Conservation (phyloP, 768 basidiomycete species). For the Hypsizygus marmoreus region DNA sequence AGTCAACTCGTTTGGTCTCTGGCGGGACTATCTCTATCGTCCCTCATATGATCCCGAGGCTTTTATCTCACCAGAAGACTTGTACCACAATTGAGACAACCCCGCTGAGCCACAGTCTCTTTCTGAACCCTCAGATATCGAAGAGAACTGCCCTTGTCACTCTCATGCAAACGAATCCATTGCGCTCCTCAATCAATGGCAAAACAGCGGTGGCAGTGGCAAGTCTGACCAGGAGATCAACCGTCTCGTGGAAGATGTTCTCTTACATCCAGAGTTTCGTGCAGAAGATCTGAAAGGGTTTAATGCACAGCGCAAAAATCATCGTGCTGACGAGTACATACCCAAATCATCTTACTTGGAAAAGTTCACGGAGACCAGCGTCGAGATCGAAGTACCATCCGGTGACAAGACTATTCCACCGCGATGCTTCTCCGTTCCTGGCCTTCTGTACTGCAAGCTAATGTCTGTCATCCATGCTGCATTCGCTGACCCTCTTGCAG, state of each 20-base stretch:
- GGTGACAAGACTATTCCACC: conserved; percentile 13
- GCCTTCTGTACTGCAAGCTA: conserved; percentile 21
- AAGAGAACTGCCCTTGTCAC: not conserved
- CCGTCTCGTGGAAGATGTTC: conserved; percentile 13
- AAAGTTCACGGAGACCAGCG: not conserved
- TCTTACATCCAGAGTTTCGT: conserved; percentile 12
- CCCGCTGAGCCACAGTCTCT: not conserved
- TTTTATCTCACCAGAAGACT: conserved; percentile 13
- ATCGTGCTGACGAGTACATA: conserved; percentile 11
- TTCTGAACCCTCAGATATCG: not conserved
- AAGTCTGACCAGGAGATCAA: conserved; percentile 18
- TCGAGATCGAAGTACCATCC: conserved; percentile 25
- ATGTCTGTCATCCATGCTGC: conserved; percentile 24
- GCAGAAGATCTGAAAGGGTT: conserved; percentile 8
- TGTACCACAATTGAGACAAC: not conserved
- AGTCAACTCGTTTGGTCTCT: conserved; percentile 22
- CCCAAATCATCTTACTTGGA: conserved; percentile 3
- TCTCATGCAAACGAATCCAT: conserved; percentile 16
- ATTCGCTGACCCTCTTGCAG: conserved; percentile 13
- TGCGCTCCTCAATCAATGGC: conserved; percentile 23
- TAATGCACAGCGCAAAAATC: conserved; percentile 12
- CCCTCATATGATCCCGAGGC: conserved; percentile 28
- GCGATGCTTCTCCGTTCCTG: conserved; percentile 19
- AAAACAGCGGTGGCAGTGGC: conserved; percentile 17
- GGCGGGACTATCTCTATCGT: conserved; percentile 19